A percentile compares a stretch with the other conserved stretches of the same genome.
Evolutionary conservation across 2,329 filamentous ascomycete species (phyloP).

Genomic region (Hawksworthiomyces lignivorus): DNA sequence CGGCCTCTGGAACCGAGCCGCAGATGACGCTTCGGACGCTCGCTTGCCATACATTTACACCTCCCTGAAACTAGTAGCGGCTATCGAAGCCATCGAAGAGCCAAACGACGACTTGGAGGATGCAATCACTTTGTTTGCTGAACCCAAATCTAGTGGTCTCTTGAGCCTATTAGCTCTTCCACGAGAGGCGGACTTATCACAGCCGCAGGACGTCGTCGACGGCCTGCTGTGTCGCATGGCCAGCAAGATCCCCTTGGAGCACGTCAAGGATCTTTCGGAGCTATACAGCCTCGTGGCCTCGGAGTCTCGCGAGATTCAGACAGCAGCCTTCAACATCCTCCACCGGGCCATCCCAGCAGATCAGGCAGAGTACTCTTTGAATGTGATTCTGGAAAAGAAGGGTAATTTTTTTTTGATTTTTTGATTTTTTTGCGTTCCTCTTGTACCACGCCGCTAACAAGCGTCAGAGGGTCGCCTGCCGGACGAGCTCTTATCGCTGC

Average conservation of each 20-base stretch:
- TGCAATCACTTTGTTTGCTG: conserved; percentile 54
- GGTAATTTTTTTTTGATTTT: too few species aligned
- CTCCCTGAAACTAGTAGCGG: conserved; percentile 62
- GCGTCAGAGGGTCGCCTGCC: conserved; percentile 59
- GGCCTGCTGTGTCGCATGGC: conserved; percentile 64
- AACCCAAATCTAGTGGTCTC: conserved; percentile 48
- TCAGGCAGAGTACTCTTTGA: conserved; percentile 77
- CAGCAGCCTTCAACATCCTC: conserved; percentile 71
- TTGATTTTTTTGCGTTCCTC: too few species aligned
- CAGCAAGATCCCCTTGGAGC: conserved; percentile 52
- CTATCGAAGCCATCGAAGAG: conserved; percentile 57
- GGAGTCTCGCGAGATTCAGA: conserved; percentile 67
- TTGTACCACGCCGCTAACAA: too few species aligned
- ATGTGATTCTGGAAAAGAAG: conserved; percentile 62
- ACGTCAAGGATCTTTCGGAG: conserved; percentile 56
- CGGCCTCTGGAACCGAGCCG: conserved; percentile 46
- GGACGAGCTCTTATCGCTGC: conserved; percentile 74
- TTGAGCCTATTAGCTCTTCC: conserved; percentile 32
- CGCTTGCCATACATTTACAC: conserved; percentile 59
- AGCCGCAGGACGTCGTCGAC: conserved; percentile 69
- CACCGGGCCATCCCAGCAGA: conserved; percentile 69
- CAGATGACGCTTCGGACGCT: conserved; percentile 33
- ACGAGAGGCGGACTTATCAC: conserved; percentile 28
- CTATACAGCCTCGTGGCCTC: conserved; percentile 72
- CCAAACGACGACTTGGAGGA: conserved; percentile 83